Percentiles rank a stretch among this genome's conserved stretches.
Evolutionary conservation across 768 basidiomycete genomes (phyloP).

Genomic region (Russula brevipes): DNA sequence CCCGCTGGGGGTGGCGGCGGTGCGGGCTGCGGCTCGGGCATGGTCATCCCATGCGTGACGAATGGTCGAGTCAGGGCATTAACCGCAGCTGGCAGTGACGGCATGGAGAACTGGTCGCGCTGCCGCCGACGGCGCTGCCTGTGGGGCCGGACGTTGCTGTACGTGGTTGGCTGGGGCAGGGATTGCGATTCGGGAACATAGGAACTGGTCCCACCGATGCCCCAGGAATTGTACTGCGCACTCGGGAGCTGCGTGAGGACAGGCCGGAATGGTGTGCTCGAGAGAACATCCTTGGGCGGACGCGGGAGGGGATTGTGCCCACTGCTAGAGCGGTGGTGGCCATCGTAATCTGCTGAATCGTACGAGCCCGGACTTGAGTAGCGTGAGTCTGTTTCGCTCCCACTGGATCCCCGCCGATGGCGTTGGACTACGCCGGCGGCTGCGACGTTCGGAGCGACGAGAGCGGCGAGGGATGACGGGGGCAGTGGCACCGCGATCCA

Average conservation of each 20-base stretch:
- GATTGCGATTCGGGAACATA: not conserved
- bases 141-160: slow-evolving; percentile 2
- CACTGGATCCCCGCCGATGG: slow-evolving; percentile 8
- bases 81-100: slow-evolving; percentile 1
- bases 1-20: not conserved
- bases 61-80: slow-evolving; percentile 5
- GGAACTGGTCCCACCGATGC: not conserved
- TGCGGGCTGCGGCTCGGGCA: too few relatives aligned
- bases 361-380: slow-evolving; percentile 8
- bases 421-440: slow-evolving; percentile 9
- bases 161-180: slow-evolving; percentile 3
- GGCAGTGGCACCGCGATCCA: not conserved
- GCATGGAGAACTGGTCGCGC: not conserved
- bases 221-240: slow-evolving; percentile 30
- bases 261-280: slow-evolving; percentile 50
- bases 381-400: not conserved
- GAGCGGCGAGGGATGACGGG: slow-evolving; percentile 11
- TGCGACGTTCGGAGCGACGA: slow-evolving; percentile 7
- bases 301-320: slow-evolving; percentile 61
- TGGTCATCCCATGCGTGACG: too few relatives aligned
- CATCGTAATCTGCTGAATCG: slow-evolving; percentile 5
- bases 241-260: slow-evolving; percentile 47
- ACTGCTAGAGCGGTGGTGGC: slow-evolving; percentile 15
- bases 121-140: slow-evolving; percentile 1
- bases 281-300: slow-evolving; percentile 58